Conservation (phyloP, 805 yeast species). For the Saccharomycopsis fermentans region DNA sequence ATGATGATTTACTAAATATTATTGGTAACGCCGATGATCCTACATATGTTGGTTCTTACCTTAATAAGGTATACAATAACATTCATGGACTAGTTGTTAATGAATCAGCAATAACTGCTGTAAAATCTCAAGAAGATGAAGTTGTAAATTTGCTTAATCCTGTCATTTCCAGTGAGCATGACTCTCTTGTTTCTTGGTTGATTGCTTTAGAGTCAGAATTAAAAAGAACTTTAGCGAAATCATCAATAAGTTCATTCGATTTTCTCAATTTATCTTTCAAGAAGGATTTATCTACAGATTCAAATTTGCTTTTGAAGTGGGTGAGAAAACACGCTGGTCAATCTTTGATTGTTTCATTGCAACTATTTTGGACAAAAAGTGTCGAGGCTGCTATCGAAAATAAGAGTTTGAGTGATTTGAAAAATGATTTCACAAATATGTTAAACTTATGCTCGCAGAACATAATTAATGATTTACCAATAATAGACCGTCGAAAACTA, state of each 20-base stretch:
- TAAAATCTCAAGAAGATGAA: slow-evolving; percentile 64
- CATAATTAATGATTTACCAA: slow-evolving; percentile 24
- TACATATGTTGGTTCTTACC: slow-evolving; percentile 40
- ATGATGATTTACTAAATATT: slow-evolving; percentile 78
- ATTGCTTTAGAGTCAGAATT: slow-evolving; percentile 44
- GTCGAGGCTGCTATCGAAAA: slow-evolving; percentile 26
- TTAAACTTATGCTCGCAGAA: slow-evolving; percentile 26
- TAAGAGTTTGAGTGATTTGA: background rate
- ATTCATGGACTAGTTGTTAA: slow-evolving; percentile 35
- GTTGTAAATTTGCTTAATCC: slow-evolving; percentile 31
- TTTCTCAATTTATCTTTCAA: slow-evolving; percentile 18
- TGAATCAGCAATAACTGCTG: slow-evolving; percentile 30
- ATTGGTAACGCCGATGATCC: slow-evolving; percentile 55
- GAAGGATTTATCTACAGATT: slow-evolving; percentile 7
- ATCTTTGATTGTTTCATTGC: slow-evolving; percentile 41
- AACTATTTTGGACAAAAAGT: slow-evolving; percentile 42
- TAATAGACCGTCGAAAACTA: slow-evolving; percentile 32
- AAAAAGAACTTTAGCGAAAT: slow-evolving; percentile 36
- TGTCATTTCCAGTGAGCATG: slow-evolving; percentile 33
- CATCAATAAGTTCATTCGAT: slow-evolving; percentile 23
- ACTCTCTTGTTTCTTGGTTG: slow-evolving; percentile 54
- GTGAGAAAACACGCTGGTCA: slow-evolving; percentile 44
- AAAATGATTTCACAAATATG: slow-evolving; percentile 8
- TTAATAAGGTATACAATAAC: slow-evolving; percentile 66
- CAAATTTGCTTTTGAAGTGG: slow-evolving; percentile 25